Percentiles rank a stretch among this genome's conserved stretches.
Evolutionary conservation across 176 grass and related monocot genomes (phyloP).

Genomic region (Oryza australiensis): DNA sequence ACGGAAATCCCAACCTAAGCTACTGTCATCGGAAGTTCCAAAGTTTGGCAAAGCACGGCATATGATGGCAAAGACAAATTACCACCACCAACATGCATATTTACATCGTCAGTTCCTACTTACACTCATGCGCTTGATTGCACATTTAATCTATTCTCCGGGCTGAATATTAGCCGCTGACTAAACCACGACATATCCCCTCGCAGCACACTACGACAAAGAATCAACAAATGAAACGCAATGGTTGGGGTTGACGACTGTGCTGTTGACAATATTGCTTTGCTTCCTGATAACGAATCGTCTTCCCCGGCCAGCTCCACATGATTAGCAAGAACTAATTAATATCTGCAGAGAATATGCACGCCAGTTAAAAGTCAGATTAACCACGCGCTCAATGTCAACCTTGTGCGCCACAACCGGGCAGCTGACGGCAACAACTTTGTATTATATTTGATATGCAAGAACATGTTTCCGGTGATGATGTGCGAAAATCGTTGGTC

Average conservation of each 20-base stretch:
- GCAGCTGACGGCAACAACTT: not conserved
- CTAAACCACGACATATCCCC: slow-evolving; percentile 5
- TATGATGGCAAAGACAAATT: slow-evolving; percentile 17
- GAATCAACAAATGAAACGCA: slow-evolving; percentile 48
- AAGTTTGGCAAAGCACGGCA: slow-evolving; percentile 12
- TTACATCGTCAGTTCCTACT: slow-evolving; percentile 37
- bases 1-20: slow-evolving; percentile 11
- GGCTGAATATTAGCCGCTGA: slow-evolving; percentile 37
- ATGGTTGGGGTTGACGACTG: slow-evolving; percentile 12
- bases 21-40: slow-evolving; percentile 5
- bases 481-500: not conserved
- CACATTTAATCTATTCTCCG: slow-evolving; percentile 20
- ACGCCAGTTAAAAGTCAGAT: slow-evolving; percentile 29
- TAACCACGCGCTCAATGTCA: slow-evolving; percentile 28
- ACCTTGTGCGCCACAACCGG: not conserved
- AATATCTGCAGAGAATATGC: slow-evolving; percentile 43
- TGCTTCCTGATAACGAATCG: slow-evolving; percentile 6
- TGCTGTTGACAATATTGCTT: slow-evolving; percentile 28
- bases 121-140: slow-evolving; percentile 41
- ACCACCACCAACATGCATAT: slow-evolving; percentile 26
- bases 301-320: slow-evolving; percentile 21
- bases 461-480: not conserved
- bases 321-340: slow-evolving; percentile 35
- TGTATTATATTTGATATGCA: not conserved
- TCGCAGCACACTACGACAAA: not conserved